phyloP scores from a whole-genome alignment of 345 rosid genomes.

The Gossypium bickii region DNA sequence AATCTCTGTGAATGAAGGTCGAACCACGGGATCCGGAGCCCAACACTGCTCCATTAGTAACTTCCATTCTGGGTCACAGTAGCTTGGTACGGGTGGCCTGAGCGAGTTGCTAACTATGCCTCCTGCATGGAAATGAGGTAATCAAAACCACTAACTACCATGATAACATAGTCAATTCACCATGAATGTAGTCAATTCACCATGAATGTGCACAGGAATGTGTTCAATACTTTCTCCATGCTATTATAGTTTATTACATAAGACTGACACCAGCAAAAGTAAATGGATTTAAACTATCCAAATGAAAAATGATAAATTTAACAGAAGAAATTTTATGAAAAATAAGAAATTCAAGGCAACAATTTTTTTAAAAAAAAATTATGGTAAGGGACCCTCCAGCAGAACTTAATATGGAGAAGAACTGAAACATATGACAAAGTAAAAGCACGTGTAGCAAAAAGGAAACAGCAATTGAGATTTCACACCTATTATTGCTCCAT shows the following conservation, averaged over 20 bases:
- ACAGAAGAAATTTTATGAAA: not conserved
- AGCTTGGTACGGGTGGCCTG: constrained; percentile 68
- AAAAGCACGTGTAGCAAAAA: not conserved
- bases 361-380: not conserved
- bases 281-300: not conserved
- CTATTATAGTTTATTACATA: not conserved
- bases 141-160: not conserved
- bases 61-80: constrained; percentile 77
- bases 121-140: constrained; percentile 34
- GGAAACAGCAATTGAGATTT: not conserved
- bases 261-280: not conserved
- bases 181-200: not conserved
- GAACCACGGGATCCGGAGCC: constrained; percentile 76
- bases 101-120: constrained; percentile 78
- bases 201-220: not conserved
- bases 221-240: not conserved
- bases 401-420: not conserved
- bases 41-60: constrained; percentile 83
- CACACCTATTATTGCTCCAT: constrained; percentile 75
- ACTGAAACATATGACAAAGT: not conserved
- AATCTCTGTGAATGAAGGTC: constrained; percentile 80
- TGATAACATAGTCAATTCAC: not conserved
- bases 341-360: not conserved
- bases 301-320: not conserved
- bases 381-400: not conserved